A percentile compares a stretch with the other conserved stretches of the same genome.
phyloP scores from a whole-genome alignment of 768 basidiomycete genomes.

The Tremella fuciformis region DNA sequence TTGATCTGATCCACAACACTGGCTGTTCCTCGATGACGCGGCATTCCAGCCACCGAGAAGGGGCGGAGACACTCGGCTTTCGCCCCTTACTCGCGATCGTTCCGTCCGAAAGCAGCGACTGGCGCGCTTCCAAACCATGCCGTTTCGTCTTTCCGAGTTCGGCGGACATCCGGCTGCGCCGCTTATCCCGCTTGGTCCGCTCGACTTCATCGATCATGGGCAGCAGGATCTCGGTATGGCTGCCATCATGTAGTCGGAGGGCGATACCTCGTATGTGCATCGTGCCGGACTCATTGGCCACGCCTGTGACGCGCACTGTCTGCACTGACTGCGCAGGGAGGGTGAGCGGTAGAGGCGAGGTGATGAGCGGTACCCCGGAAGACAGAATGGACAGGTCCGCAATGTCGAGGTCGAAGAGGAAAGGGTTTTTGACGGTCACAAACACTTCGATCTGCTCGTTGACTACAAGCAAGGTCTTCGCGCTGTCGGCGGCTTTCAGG shows the following conservation, averaged over 20 bases:
- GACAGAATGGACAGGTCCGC: slow-evolving; percentile 78
- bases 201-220: slow-evolving; percentile 72
- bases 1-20: slow-evolving; percentile 75
- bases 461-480: slow-evolving; percentile 69
- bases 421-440: slow-evolving; percentile 84
- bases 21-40: slow-evolving; percentile 84
- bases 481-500: slow-evolving; percentile 56
- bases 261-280: slow-evolving; percentile 74
- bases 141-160: slow-evolving; percentile 72
- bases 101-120: slow-evolving; percentile 10
- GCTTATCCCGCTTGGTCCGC: slow-evolving; percentile 56
- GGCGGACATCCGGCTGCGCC: slow-evolving; percentile 62
- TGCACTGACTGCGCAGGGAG: slow-evolving; percentile 75
- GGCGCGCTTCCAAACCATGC: slow-evolving; percentile 66
- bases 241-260: slow-evolving; percentile 72
- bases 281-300: slow-evolving; percentile 63
- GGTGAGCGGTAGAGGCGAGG: slow-evolving; percentile 62
- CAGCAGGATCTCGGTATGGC: slow-evolving; percentile 67
- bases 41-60: slow-evolving; percentile 68
- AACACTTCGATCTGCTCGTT: slow-evolving; percentile 78
- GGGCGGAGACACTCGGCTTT: not conserved
- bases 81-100: not conserved
- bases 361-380: slow-evolving; percentile 71
- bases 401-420: slow-evolving; percentile 85
- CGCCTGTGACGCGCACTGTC: slow-evolving; percentile 67